Evolutionary conservation across 2,329 filamentous ascomycete species (phyloP), one percentile per base, ranked within the genome.

Genomic region (Didymella pomorum): DNA sequence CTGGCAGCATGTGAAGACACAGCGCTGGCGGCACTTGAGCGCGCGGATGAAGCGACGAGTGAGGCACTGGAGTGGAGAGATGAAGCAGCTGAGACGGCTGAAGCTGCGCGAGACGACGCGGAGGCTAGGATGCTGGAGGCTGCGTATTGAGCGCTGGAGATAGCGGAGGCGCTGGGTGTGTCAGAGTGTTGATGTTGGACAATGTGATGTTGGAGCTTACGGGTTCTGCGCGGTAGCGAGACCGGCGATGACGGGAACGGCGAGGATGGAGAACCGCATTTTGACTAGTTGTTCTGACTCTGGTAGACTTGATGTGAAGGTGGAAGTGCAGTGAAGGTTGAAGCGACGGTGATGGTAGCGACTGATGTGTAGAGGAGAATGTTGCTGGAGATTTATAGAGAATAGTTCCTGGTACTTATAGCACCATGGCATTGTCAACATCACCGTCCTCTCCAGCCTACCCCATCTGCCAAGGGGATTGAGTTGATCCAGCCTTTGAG

Each of bases 201-300:
- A 3, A 35, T n/a, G 16, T 42, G 14, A 23, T 23, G 11, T 20
- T 1, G 20, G 50, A 57, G 26, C 55, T n/a, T n/a, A 60, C 61
- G 51, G 47, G 11, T 52, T 60, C 26, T 60, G 57, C 35, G 57
- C 57, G 23, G 51, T 46, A 11, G 54, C 39, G 21, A 64, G 43
- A 51, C 52, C 45, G 20, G 53, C 53, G 35, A 60, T 42, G 49
- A 14, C 33, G 14, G 59, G 47, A 18, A 61, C 21, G 18, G 56
- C 16, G 28, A 62, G 9, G 11, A 31, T 21, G 5, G 58, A 51
- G 61, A 64, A 57, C 62, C 51, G 63, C 61, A 64, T 65, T 51
- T 14, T 57, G 23, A 44, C n/a, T 45, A 23, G 7, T 2, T 8
- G 42, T 28, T 16, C 25, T 28, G 16, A 7, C 18, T 35, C 3